Evolutionary conservation across 1,284 basidiomycete species (phyloP).

Genomic region (Rhodotorula mucilaginosa): DNA sequence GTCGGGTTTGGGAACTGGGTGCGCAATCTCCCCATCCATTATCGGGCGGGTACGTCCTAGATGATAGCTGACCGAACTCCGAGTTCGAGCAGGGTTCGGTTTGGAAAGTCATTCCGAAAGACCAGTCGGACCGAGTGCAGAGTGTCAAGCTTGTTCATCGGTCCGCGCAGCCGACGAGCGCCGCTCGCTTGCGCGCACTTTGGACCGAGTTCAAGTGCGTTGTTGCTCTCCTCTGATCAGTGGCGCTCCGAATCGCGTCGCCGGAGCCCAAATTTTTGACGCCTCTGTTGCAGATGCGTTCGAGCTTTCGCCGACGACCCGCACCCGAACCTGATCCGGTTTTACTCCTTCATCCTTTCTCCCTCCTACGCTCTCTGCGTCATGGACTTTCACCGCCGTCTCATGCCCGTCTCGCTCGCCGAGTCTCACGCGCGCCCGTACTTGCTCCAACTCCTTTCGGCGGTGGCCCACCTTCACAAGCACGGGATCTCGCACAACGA

Average conservation of each 20-base stretch:
- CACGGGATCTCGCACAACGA: slow-evolving; percentile 72
- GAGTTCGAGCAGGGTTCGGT: slow-evolving; percentile 24
- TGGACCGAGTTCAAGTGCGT: slow-evolving; percentile 45
- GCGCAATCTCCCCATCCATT: no score
- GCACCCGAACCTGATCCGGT: slow-evolving; percentile 84
- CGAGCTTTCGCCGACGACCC: slow-evolving; percentile 72
- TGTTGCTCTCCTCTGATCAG: background rate
- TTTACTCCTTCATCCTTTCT: slow-evolving; percentile 88
- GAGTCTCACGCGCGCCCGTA: slow-evolving; percentile 73
- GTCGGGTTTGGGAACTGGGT: slow-evolving; percentile 80
- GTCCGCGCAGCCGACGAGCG: slow-evolving; percentile 71
- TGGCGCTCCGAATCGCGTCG: background rate
- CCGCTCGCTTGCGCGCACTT: slow-evolving; percentile 74
- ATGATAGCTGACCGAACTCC: background rate
- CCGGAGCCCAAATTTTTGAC: background rate
- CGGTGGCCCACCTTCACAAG: slow-evolving; percentile 69
- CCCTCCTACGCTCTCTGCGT: slow-evolving; percentile 81
- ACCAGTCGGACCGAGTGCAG: background rate
- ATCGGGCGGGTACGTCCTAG: slow-evolving; percentile 42
- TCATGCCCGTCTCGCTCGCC: slow-evolving; percentile 77
- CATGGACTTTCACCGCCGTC: slow-evolving; percentile 63
- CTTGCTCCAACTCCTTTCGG: slow-evolving; percentile 71
- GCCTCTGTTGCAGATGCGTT: slow-evolving; percentile 63
- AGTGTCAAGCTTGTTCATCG: slow-evolving; percentile 75
- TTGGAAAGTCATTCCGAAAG: slow-evolving; percentile 36